phyloP scores from a whole-genome alignment of 2,329 filamentous ascomycete genomes.

The Aspergillus latus region DNA sequence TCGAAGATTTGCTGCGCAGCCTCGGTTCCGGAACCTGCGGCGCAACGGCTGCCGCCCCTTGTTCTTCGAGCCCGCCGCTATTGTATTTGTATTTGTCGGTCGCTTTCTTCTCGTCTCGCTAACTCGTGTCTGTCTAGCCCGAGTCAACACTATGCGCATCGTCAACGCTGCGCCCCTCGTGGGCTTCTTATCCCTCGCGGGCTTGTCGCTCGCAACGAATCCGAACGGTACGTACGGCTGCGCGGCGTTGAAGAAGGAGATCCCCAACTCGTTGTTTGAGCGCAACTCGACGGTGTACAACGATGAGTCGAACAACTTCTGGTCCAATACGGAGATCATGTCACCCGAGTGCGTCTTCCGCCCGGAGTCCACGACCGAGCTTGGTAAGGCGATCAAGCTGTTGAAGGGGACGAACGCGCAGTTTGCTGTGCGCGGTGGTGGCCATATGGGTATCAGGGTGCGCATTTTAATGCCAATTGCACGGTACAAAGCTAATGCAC shows the following conservation, averaged over 20 bases:
- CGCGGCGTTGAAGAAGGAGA: constrained; percentile 15
- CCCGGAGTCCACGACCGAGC: constrained; percentile 27
- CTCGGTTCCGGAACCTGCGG: not conserved
- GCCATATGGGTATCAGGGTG: constrained; percentile 37
- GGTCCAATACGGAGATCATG: constrained; percentile 39
- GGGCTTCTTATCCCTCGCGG: constrained; percentile 14
- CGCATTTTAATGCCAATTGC: not conserved
- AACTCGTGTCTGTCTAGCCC: not conserved
- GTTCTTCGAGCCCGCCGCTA: not conserved
- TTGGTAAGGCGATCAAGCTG: constrained; percentile 26
- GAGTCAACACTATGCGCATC: constrained; percentile 21
- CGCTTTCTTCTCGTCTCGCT: constrained; percentile 4
- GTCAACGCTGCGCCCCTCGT: constrained; percentile 18
- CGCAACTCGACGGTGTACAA: constrained; percentile 27
- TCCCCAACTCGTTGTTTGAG: constrained; percentile 26
- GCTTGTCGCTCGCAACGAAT: not conserved
- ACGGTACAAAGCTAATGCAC: not conserved
- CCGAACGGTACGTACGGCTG: constrained; percentile 18
- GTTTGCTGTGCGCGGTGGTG: constrained; percentile 37
- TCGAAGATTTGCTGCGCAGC: not conserved
- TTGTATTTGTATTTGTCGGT: constrained; percentile 4
- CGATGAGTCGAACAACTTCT: constrained; percentile 34
- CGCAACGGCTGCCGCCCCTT: not conserved
- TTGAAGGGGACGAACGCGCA: constrained; percentile 25
- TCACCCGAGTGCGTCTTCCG: constrained; percentile 37